Base-by-base conservation (phyloP, 108 stramenopile species). In the Schizochytrium sp. region DNA sequence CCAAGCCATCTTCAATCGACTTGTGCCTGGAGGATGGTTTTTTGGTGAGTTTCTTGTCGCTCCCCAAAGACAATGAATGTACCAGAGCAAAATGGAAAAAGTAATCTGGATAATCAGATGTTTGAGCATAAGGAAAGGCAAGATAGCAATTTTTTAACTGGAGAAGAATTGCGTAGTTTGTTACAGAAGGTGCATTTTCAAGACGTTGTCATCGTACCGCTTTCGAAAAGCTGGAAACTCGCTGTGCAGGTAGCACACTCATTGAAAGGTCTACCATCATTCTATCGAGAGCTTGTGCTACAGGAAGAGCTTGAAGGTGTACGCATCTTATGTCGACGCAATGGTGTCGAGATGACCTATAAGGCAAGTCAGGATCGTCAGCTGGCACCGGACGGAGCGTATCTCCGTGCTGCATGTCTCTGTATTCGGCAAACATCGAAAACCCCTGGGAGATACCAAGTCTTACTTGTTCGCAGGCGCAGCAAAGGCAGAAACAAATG, bases 31-130 rank as follows among this genome's bases (percentile, higher is more conserved):
- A 7, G 64, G 64, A 44, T 44, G 15, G 28, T 15, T 69, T 38
- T 69, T 69, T 69, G 64, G 64, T 15, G 64, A 69, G 28, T 69
- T 69, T 69, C 0, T 69, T 7, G 64, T 69, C 12, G 28, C 28
- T 28, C 28, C 28, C 28, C 28, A 28, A 28, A 28, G 28, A 28
- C 28, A 28, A 28, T 28, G 28, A 28, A 28, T 28, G 28, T 28
- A 28, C 28, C 28, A 28, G 28, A 28, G 28, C 28, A 28, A 28
- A 28, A 28, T 28, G 28, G 28, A 28, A 28, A 28, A 28, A 28
- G 28, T 28, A 28, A 28, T 28, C 28, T 28, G 28, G 28, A 28
- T 28, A 28, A 28, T 28, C 28, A 28, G 28, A 28, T 28, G 28
- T 28, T 28, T 28, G 0, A 28, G 28, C 28, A 28, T 28, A 28